A percentile compares a stretch with the other conserved stretches of the same genome.
Conservation (phyloP, 2,329 filamentous ascomycete species). For the Penicillium sp. region DNA sequence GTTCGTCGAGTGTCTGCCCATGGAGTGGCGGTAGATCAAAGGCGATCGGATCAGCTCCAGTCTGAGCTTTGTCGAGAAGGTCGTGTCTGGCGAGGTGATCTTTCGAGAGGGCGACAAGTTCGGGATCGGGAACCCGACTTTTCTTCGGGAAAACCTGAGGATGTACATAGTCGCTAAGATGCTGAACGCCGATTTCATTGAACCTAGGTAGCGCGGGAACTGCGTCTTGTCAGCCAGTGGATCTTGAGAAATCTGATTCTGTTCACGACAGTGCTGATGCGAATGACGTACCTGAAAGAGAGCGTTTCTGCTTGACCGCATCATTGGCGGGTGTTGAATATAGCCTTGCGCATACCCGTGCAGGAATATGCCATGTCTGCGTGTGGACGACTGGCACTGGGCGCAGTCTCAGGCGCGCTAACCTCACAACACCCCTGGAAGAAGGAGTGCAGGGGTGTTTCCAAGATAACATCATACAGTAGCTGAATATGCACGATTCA, state of each 20-base stretch:
- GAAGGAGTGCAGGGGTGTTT: constrained; percentile 33
- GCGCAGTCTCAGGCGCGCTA: constrained; percentile 28
- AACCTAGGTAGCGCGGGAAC: constrained; percentile 63
- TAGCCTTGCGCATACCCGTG: constrained; percentile 17
- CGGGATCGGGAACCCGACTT: constrained; percentile 59
- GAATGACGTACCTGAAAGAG: constrained; percentile 33
- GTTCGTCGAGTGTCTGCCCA: constrained; percentile 83
- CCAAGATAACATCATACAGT: constrained; percentile 29
- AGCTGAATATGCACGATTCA: constrained; percentile 8
- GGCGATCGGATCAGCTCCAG: constrained; percentile 71
- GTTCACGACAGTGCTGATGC: background rate
- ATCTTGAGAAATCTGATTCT: background rate
- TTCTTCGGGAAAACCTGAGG: constrained; percentile 73
- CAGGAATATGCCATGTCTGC: constrained; percentile 16
- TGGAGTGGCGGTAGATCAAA: constrained; percentile 83
- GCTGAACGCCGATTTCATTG: constrained; percentile 94
- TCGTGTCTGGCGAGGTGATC: constrained; percentile 86
- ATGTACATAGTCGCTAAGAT: constrained; percentile 82
- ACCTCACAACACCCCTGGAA: constrained; percentile 34
- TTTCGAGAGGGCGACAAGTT: constrained; percentile 76
- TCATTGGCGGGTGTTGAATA: constrained; percentile 14
- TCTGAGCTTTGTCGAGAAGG: constrained; percentile 85
- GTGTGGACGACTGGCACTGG: constrained; percentile 19
- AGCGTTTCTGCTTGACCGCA: constrained; percentile 11
- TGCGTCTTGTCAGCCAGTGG: constrained; percentile 19